Percentiles rank a stretch among this genome's conserved stretches.
These are phyloP conservation scores for Psilocybe sp. DNA, from an alignment of 768 basidiomycete species.

Conservation along the genomic window DNA sequence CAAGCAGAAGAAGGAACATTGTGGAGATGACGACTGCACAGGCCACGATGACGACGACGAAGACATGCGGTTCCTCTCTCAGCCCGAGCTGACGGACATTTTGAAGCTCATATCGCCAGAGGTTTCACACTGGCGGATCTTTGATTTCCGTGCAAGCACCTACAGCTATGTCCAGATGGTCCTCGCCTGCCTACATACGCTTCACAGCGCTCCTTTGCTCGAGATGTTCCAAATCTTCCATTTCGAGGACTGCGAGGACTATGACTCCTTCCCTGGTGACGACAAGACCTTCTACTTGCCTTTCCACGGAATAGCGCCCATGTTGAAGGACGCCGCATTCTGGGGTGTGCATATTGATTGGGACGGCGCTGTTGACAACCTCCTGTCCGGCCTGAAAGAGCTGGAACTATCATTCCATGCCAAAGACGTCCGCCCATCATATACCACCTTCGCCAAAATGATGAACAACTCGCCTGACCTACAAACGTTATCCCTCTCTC, in stretches of 20 bases:
- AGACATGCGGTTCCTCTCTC: constrained; percentile 21
- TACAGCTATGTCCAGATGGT: constrained; percentile 47
- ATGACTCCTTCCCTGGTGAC: constrained; percentile 34
- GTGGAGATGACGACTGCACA: constrained; percentile 12
- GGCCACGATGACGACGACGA: constrained; percentile 9
- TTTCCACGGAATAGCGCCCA: constrained; percentile 56
- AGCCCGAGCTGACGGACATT: constrained; percentile 31
- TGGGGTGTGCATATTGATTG: constrained; percentile 76
- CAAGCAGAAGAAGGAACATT: constrained; percentile 1
- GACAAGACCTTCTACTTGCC: constrained; percentile 41
- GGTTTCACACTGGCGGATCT: constrained; percentile 48
- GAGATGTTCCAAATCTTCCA: constrained; percentile 54
- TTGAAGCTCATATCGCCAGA: constrained; percentile 49
- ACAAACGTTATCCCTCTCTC: constrained; percentile 45
- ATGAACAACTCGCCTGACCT: constrained; percentile 54
- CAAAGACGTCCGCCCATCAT: constrained; percentile 61
- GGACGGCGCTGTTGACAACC: constrained; percentile 39
- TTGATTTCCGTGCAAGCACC: constrained; percentile 43
- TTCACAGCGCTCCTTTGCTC: constrained; percentile 50
- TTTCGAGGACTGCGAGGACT: constrained; percentile 47
- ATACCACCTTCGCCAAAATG: constrained; percentile 48
- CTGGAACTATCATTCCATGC: constrained; percentile 64
- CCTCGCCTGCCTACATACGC: constrained; percentile 38
- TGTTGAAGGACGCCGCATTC: constrained; percentile 43
- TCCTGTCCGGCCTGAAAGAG: constrained; percentile 44